A percentile compares a stretch with the other conserved stretches of the same genome.
phyloP scores from a whole-genome alignment of 2,329 filamentous ascomycete genomes.

The Phyllosticta citribraziliensis region DNA sequence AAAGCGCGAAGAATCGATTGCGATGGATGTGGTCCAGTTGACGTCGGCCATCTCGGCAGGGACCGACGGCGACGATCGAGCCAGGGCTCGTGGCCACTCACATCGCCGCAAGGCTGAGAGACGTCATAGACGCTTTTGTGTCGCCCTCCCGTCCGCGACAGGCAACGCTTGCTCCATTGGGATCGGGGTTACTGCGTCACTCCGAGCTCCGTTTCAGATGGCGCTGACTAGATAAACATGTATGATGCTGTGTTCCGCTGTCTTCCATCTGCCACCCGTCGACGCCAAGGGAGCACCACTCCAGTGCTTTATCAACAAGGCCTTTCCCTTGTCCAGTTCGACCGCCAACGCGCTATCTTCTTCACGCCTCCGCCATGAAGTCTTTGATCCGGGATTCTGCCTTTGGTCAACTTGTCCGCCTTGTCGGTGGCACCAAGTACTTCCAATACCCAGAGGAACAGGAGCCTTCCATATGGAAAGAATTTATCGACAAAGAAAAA shows the following conservation, averaged over 20 bases:
- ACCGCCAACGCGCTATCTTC: neutral
- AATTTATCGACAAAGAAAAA: constrained; percentile 41
- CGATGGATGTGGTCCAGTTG: neutral
- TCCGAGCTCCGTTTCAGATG: neutral
- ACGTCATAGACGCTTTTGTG: neutral
- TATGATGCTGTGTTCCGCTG: neutral
- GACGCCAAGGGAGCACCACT: neutral
- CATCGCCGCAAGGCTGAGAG: neutral
- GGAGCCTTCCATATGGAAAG: constrained; percentile 39
- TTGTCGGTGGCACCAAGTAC: constrained; percentile 27
- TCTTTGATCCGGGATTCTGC: constrained; percentile 37
- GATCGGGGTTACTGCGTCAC: neutral
- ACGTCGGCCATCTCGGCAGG: neutral
- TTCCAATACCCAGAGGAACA: constrained; percentile 39
- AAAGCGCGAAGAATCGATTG: neutral
- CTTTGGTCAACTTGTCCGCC: constrained; percentile 32
- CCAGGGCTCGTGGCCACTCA: neutral
- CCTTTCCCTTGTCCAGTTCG: neutral
- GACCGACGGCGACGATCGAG: neutral
- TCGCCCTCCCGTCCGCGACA: neutral
- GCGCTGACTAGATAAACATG: neutral
- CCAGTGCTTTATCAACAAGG: neutral
- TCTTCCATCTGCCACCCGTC: neutral
- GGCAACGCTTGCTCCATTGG: neutral
- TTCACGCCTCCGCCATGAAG: neutral